Percentiles rank a stretch among this genome's conserved stretches.
phyloP scores from a whole-genome alignment of 768 basidiomycete species.

The Brasilioporus rufonigricans region DNA sequence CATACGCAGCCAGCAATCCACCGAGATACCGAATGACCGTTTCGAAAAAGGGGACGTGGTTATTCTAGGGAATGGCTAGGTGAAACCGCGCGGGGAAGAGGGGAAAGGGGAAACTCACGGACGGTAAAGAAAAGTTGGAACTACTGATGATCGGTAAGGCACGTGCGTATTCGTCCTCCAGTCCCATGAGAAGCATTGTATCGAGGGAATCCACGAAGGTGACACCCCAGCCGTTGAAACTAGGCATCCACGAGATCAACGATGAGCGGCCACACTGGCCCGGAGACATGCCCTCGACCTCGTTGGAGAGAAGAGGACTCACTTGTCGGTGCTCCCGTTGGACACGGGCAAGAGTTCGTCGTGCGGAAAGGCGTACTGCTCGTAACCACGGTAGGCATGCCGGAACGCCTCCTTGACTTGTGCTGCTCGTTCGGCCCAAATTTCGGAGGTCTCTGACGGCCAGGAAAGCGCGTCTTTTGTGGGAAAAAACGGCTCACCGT shows the following conservation, averaged over 20 bases:
- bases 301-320: conserved; percentile 20
- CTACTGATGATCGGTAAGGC: conserved; percentile 54
- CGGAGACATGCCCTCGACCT: no score
- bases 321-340: conserved; percentile 51
- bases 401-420: conserved; percentile 60
- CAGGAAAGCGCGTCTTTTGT: conserved; percentile 10
- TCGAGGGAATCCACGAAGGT: conserved; percentile 82
- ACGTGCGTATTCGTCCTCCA: conserved; percentile 65
- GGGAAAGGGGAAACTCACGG: no score
- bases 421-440: conserved; percentile 53
- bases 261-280: no score
- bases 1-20: conserved; percentile 80
- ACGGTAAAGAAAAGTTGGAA: conserved; percentile 49
- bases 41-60: conserved; percentile 65
- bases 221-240: conserved; percentile 81
- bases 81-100: conserved; percentile 35
- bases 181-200: conserved; percentile 79
- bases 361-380: conserved; percentile 54
- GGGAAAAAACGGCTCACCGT: background rate
- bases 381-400: conserved; percentile 69
- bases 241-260: conserved; percentile 28
- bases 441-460: conserved; percentile 28
- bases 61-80: conserved; percentile 14
- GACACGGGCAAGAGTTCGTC: conserved; percentile 65
- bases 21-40: conserved; percentile 90